Evolutionary conservation across 306 rosid genomes (phyloP), one percentile per base, ranked within the genome.

Genomic region (Datisca glomerata): DNA sequence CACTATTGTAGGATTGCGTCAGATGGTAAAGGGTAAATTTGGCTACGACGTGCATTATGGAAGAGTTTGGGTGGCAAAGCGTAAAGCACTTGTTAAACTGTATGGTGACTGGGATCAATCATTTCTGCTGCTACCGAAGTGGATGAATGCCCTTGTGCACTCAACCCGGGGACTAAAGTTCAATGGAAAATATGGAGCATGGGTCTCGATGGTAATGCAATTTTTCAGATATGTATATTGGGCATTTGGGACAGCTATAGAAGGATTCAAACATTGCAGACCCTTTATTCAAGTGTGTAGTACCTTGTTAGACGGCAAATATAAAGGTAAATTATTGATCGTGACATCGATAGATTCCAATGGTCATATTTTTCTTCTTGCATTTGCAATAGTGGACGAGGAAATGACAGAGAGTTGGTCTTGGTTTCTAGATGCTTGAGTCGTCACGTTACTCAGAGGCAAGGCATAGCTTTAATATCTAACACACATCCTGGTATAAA

Each of bases 181-280:
- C 3, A 31, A 13, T 31, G 36, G 36, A 31, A 13, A 13, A 11
- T 31, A 3, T 7, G 12, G 8, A 4, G 9, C 12, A 31, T 8
- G 9, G 36, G 12, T 11, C 3, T 31, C 2, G 2, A 4, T 3
- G 36, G 12, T 7, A 31, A 31, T 31, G 36, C 2, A 2, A 31
- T 8, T 7, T 31, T 31, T 3, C 6, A 8, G 8, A 9, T 28
- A 12, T n/a, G 31, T 43, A 12, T 43, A 12, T 19, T 21, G 48
- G 48, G 24, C 48, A 7, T 43, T 43, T 43, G 18, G 48, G 12
- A 18, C 48, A 12, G 29, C 24, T 6, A 42, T 42, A 20, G 47
- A 42, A 21, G 47, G 47, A 4, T 41, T 41, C 13, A 41, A 19
- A 10, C 6, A 10, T 17, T 41, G 15, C 21, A 18, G 45, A 21